These are phyloP conservation scores for Fusarium robinianum DNA, from an alignment of 2,329 filamentous ascomycete genomes.

Conservation along the genomic window DNA sequence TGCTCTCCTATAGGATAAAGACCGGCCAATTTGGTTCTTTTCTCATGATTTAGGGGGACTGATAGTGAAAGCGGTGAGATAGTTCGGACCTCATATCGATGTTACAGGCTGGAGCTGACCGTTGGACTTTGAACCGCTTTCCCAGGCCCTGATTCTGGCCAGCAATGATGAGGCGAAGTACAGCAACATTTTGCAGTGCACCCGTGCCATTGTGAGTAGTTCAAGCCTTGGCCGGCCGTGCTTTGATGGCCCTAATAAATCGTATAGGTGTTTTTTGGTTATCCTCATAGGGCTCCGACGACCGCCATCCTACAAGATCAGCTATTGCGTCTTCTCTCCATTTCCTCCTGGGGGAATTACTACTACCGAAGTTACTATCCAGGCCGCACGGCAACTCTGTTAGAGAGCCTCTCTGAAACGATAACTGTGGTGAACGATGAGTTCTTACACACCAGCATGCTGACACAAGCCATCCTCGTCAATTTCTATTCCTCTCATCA, in stretches of 20 bases:
- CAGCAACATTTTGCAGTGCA: background rate
- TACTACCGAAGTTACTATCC: background rate
- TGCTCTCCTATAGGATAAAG: background rate
- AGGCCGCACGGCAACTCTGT: background rate
- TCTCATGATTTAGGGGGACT: constrained; percentile 16
- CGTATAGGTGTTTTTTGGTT: background rate
- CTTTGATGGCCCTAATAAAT: no score
- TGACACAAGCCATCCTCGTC: constrained; percentile 10
- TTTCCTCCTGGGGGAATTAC: background rate
- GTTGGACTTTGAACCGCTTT: background rate
- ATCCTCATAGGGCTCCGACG: background rate
- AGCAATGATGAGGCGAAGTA: background rate
- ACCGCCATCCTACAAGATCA: background rate
- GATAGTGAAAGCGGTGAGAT: constrained; percentile 10
- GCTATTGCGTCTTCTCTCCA: background rate
- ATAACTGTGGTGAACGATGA: constrained; percentile 8
- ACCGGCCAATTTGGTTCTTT: constrained; percentile 8
- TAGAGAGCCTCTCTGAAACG: background rate
- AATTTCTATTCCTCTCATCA: constrained; percentile 2
- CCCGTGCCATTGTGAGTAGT: background rate
- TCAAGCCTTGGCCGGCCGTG: no score
- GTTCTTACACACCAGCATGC: constrained; percentile 9
- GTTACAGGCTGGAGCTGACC: background rate
- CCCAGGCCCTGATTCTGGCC: background rate
- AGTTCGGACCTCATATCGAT: no score